These are phyloP conservation scores for Gossypium trilobum DNA, from an alignment of 441 rosid genomes.

Conservation along the genomic window DNA sequence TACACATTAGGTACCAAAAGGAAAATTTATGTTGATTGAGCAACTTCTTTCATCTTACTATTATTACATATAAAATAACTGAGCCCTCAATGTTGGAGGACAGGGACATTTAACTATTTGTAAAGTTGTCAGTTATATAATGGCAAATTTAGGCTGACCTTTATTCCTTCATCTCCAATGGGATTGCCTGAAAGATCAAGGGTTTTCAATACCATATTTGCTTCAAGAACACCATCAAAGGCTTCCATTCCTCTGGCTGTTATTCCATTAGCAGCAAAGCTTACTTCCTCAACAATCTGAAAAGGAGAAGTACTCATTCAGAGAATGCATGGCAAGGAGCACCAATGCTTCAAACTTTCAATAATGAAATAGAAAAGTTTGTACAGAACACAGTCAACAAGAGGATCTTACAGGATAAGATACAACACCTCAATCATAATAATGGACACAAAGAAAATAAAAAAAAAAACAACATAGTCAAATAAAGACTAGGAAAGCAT, in stretches of 20 bases:
- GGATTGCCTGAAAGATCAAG: slow-evolving; percentile 84
- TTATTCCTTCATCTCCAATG: slow-evolving; percentile 86
- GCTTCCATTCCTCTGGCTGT: slow-evolving; percentile 80
- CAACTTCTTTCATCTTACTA: too few species aligned
- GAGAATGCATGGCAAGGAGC: slow-evolving; percentile 3
- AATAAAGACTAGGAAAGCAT: slow-evolving; percentile 12
- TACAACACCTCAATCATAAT: background rate
- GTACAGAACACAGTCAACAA: background rate
- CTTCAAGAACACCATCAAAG: slow-evolving; percentile 74
- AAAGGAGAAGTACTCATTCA: slow-evolving; percentile 13
- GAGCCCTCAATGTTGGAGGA: slow-evolving; percentile 8
- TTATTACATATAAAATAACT: too few species aligned
- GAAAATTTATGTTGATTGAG: too few species aligned
- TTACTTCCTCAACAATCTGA: slow-evolving; percentile 74
- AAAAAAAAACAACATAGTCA: background rate
- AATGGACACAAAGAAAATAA: background rate
- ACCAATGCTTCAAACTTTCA: background rate
- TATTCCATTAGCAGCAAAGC: slow-evolving; percentile 90
- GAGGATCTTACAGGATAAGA: background rate
- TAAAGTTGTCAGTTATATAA: background rate
- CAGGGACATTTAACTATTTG: background rate
- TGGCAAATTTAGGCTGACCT: slow-evolving; percentile 41
- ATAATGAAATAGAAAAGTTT: background rate
- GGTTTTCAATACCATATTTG: slow-evolving; percentile 54
- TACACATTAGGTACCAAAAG: background rate